A percentile compares a stretch with the other conserved stretches of the same genome.
Conservation (phyloP, 768 basidiomycete genomes). For the Boletus rubescentipes region DNA sequence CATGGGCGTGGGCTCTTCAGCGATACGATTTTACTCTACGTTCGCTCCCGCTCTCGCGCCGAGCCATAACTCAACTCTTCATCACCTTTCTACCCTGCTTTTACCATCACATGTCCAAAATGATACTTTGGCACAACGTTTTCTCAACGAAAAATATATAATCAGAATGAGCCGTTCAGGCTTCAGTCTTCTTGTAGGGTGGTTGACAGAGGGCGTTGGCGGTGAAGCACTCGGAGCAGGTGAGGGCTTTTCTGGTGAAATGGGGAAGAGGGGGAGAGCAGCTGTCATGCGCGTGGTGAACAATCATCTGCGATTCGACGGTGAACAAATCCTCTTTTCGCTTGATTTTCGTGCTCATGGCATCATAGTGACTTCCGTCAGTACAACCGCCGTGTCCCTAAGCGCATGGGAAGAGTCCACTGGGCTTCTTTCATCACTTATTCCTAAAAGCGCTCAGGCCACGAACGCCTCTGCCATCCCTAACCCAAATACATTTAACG, state of each 20-base stretch:
- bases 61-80: constrained; percentile 66
- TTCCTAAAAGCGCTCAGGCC: constrained; percentile 58
- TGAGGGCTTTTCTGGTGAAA: constrained; percentile 76
- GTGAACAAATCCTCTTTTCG: constrained; percentile 41
- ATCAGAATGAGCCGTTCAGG: constrained; percentile 89
- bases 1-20: constrained; percentile 39
- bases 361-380: constrained; percentile 64
- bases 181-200: constrained; percentile 88
- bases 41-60: constrained; percentile 69
- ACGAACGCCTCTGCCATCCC: constrained; percentile 38
- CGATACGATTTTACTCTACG: constrained; percentile 67
- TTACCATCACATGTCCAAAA: constrained; percentile 82
- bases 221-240: constrained; percentile 82
- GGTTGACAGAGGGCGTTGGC: constrained; percentile 91
- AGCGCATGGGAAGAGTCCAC: constrained; percentile 85
- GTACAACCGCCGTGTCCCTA: constrained; percentile 58
- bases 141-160: constrained; percentile 87
- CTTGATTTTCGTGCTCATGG: constrained; percentile 18
- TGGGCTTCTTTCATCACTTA: constrained; percentile 76
- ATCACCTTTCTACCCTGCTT: constrained; percentile 76
- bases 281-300: constrained; percentile 93
- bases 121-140: constrained; percentile 79
- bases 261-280: constrained; percentile 81
- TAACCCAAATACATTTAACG: constrained; percentile 73
- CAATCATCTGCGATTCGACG: constrained; percentile 87